These are phyloP conservation scores for Aegilops tauschii DNA, from an alignment of 176 grass and related monocot genomes.

Conservation along the genomic window DNA sequence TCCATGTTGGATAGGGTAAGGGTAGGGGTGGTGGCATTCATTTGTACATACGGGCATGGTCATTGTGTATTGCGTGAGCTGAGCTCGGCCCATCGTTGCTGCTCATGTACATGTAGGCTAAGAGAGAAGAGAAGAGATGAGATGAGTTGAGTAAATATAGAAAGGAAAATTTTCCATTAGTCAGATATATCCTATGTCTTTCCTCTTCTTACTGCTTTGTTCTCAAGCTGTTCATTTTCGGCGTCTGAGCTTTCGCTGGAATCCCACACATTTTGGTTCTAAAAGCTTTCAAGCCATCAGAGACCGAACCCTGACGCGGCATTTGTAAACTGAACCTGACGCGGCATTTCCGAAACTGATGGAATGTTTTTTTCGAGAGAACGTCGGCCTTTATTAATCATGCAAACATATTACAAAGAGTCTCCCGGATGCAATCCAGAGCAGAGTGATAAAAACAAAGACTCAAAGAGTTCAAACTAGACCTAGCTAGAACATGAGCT, in stretches of 20 bases:
- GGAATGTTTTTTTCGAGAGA: too few relatives aligned
- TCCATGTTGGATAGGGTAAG: neutral
- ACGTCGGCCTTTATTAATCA: too few relatives aligned
- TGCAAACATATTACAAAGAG: too few relatives aligned
- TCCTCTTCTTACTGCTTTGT: neutral
- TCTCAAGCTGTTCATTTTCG: neutral
- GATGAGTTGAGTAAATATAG: conserved; percentile 45
- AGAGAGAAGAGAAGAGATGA: conserved; percentile 49
- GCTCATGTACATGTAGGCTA: conserved; percentile 41
- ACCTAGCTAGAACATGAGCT: too few relatives aligned
- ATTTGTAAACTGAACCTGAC: neutral
- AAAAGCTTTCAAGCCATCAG: neutral
- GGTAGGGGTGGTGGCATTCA: conserved; percentile 44
- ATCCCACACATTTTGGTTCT: too few relatives aligned
- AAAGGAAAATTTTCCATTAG: neutral
- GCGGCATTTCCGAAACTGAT: too few relatives aligned
- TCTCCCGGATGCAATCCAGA: too few relatives aligned
- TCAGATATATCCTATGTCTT: too few relatives aligned
- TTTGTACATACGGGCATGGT: conserved; percentile 45
- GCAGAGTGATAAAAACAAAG: too few relatives aligned
- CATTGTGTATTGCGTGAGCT: conserved; percentile 12
- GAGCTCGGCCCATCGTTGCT: conserved; percentile 37
- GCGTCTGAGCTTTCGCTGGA: neutral
- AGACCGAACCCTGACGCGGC: neutral
- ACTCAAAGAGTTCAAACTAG: too few relatives aligned